Conservation (phyloP, 345 rosid genomes). For the Dipteronia sinensis region DNA sequence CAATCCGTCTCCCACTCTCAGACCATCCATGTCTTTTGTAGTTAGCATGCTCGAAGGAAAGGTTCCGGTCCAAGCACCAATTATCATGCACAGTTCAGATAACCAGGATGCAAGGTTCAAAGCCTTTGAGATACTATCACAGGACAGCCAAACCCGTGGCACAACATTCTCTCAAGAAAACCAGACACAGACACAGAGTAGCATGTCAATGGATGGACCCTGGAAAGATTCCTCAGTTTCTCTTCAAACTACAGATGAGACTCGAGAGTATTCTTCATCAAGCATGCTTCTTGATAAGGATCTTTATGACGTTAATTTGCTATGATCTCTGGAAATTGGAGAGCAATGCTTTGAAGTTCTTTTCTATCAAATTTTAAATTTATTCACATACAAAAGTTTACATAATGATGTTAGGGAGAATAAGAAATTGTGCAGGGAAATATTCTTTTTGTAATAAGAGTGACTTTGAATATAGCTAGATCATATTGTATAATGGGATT, state of each 20-base stretch:
- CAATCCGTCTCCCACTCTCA: constrained; percentile 81
- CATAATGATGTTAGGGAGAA: no score
- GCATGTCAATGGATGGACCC: constrained; percentile 64
- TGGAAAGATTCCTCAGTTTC: constrained; percentile 62
- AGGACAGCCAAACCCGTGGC: constrained; percentile 57
- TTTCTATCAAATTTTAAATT: not conserved
- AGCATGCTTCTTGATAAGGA: constrained; percentile 30
- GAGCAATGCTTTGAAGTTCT: not conserved
- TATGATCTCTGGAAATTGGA: not conserved
- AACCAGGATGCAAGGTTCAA: constrained; percentile 65
- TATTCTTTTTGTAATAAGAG: no score
- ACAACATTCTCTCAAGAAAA: constrained; percentile 47
- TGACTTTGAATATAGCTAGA: no score
- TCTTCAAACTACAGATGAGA: constrained; percentile 37
- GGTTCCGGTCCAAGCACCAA: constrained; percentile 64
- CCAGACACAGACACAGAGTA: constrained; percentile 41
- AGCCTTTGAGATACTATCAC: constrained; percentile 70
- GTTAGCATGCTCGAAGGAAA: constrained; percentile 86
- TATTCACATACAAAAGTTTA: no score
- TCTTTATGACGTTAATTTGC: not conserved
- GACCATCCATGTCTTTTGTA: constrained; percentile 87
- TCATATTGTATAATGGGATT: no score
- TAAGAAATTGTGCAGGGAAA: no score
- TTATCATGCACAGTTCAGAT: constrained; percentile 54
- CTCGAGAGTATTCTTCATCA: constrained; percentile 31